Evolutionary conservation across 2,329 filamentous ascomycete species (phyloP).

Genomic region (Fusarium incarnatum): DNA sequence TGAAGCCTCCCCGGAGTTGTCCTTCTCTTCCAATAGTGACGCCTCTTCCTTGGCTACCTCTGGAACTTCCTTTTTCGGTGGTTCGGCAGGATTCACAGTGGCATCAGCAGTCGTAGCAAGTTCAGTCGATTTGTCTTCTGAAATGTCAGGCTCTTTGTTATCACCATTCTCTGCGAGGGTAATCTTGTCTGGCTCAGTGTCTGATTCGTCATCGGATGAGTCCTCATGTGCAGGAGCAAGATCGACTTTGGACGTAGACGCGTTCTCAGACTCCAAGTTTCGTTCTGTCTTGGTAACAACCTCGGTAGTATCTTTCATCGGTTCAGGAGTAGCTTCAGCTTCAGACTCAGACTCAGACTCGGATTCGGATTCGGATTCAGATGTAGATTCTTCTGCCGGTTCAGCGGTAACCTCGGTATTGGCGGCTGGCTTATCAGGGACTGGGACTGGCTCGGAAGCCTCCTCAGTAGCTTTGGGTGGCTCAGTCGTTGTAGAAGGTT

Average conservation of each 20-base stretch:
- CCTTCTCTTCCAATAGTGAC: slow-evolving; percentile 2
- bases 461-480: neutral
- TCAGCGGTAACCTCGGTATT: neutral
- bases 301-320: slow-evolving; percentile 9
- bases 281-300: neutral
- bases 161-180: neutral
- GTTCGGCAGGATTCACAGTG: neutral
- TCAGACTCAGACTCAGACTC: neutral
- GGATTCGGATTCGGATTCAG: neutral
- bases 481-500: neutral
- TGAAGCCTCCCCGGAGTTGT: slow-evolving; percentile 10
- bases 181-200: neutral
- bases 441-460: neutral
- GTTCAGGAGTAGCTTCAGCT: neutral
- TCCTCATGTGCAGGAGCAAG: slow-evolving; percentile 10
- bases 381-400: neutral
- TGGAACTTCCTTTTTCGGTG: neutral
- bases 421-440: neutral
- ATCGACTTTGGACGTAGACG: neutral
- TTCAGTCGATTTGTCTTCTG: neutral
- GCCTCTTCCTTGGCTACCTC: slow-evolving; percentile 11
- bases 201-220: neutral
- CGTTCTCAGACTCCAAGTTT: neutral
- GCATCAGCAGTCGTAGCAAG: neutral
- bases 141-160: neutral